Percentiles rank a stretch among this genome's conserved stretches.
Evolutionary conservation across 768 basidiomycete genomes (phyloP).

Genomic region (Amanita polypyramis): DNA sequence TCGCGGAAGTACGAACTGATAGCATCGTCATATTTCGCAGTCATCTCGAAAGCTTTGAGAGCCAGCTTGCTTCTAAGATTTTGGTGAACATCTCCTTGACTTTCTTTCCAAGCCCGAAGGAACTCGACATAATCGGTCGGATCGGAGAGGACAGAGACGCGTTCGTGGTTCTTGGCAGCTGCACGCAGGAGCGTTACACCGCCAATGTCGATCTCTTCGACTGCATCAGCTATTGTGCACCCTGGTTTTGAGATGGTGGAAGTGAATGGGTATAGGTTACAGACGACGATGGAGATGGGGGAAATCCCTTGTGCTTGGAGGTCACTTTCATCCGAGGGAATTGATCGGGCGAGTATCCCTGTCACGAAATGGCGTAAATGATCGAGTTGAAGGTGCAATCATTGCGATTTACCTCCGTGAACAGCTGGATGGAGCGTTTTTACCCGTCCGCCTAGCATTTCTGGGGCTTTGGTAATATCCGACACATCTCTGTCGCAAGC

Average conservation of each 20-base stretch:
- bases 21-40: constrained; percentile 88
- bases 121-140: constrained; percentile 82
- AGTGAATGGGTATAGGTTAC: constrained; percentile 97
- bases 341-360: constrained; percentile 93
- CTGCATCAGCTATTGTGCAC: constrained; percentile 84
- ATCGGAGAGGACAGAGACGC: constrained; percentile 84
- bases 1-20: constrained; percentile 96
- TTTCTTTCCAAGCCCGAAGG: constrained; percentile 63
- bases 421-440: constrained; percentile 98
- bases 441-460: constrained; percentile 97
- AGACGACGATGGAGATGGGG: constrained; percentile 93
- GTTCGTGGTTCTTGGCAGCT: constrained; percentile 95
- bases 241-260: constrained; percentile 80
- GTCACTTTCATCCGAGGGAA: constrained; percentile 84
- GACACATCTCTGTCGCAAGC: constrained; percentile 73
- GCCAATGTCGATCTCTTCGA: constrained; percentile 98
- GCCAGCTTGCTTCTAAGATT: constrained; percentile 70
- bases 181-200: constrained; percentile 96
- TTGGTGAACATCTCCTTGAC: constrained; percentile 67
- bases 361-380: constrained; percentile 6
- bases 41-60: constrained; percentile 96
- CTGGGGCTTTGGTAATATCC: constrained; percentile 93
- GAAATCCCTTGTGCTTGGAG: constrained; percentile 76
- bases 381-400: neutral
- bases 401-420: constrained; percentile 65